Evolutionary conservation across 1,284 basidiomycete species (phyloP).

Genomic region (Peniophora sp.): DNA sequence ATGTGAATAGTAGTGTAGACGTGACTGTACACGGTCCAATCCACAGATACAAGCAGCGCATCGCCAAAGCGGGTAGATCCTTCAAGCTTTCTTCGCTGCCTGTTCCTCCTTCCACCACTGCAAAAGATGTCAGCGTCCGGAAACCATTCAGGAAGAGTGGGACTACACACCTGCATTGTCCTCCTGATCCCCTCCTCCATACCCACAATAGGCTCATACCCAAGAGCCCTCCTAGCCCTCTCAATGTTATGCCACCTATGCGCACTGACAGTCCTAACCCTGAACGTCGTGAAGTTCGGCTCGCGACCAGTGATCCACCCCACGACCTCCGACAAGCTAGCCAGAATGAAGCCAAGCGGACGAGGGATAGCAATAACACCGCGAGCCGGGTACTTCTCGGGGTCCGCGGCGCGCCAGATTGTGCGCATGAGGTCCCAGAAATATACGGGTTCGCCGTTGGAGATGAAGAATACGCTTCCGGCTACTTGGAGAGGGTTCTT

Average conservation of each 20-base stretch:
- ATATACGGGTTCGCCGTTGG: constrained; percentile 92
- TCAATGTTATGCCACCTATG: constrained; percentile 92
- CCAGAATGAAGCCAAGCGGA: constrained; percentile 62
- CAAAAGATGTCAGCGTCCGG: too few species aligned
- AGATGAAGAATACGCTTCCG: constrained; percentile 95
- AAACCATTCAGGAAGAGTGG: too few species aligned
- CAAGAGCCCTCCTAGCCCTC: constrained; percentile 85
- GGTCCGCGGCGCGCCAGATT: constrained; percentile 65
- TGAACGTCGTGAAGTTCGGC: constrained; percentile 85
- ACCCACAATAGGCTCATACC: constrained; percentile 88
- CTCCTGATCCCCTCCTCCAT: constrained; percentile 82
- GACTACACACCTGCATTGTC: constrained; percentile 60
- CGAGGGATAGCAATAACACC: constrained; percentile 52
- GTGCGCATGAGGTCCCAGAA: constrained; percentile 94
- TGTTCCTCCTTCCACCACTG: too few species aligned
- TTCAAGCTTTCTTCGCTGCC: too few species aligned
- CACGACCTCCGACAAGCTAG: constrained; percentile 68
- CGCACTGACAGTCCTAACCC: constrained; percentile 71
- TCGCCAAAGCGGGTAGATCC: too few species aligned
- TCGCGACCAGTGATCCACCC: constrained; percentile 74
- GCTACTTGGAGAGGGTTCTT: constrained; percentile 61
- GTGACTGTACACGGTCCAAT: too few species aligned
- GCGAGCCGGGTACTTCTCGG: constrained; percentile 28
- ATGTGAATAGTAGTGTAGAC: too few species aligned
- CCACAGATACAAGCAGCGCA: too few species aligned